Base-by-base conservation (phyloP, 116 monocot genomes). In the Dioscorea cayenensis region DNA sequence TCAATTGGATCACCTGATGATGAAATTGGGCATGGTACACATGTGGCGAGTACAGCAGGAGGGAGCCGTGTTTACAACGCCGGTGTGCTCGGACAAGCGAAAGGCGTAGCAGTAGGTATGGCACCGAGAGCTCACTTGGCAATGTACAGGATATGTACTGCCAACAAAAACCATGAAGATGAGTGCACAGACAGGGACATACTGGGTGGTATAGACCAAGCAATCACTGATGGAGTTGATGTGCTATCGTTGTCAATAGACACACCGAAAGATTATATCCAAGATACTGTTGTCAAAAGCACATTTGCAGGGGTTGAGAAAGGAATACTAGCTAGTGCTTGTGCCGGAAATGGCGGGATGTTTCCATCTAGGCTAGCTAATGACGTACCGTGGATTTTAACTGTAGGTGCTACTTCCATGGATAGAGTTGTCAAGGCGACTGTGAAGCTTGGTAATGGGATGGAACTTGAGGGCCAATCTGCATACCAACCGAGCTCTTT, bases 351-450 rank as follows among this genome's bases (percentile, higher is more conserved):
- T 14, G n/a, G 5, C 0, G 77, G 77, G 14, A 65, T 59, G 11
- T 1, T 0, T 0, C 0, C 0, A 6, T 11, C 12, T 2, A 25
- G 65, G 4, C 5, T 77, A 16, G 7, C 3, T 71, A 64, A 66
- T 27, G 35, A 36, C 9, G 70, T 71, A 11, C 77, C 72, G 3
- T 77, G 77, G 77, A 13, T 77, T 4, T 22, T 77, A 14, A 49
- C 72, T 0, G 72, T 77, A 0, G 72, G 77, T 11, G 77, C 77
- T 5, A n/a, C 23, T 65, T 25, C 66, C 8, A 77, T 36, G 2
- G 71, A 77, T 23, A n/a, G 77, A 43, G 35, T 51, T 58, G 71
- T 71, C 1, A 14, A 11, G 12, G 28, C 22, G 2, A n/a, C 21
- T 5, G 68, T 77, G 14, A 19, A 71, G 51, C 70, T 71, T 6